Percentiles rank a stretch among this genome's conserved stretches.
Evolutionary conservation across 2,329 filamentous ascomycete genomes (phyloP).

Genomic region (Aspergillus sp.): DNA sequence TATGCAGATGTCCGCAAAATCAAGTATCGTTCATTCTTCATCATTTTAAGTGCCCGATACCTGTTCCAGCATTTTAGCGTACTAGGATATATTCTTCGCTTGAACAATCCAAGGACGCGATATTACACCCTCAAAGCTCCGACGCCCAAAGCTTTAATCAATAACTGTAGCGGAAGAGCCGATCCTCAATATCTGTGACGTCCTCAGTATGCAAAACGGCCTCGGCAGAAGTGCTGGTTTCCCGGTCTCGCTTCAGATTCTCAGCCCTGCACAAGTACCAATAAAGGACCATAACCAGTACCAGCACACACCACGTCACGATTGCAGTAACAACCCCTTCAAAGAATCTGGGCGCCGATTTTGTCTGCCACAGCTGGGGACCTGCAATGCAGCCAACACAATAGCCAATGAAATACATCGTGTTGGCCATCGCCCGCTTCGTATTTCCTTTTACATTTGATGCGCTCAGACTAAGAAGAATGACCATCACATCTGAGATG

Average conservation of each 20-base stretch:
- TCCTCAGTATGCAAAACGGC: background rate
- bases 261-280: slow-evolving; percentile 39
- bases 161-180: slow-evolving; percentile 1
- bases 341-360: slow-evolving; percentile 42
- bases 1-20: too few relatives aligned
- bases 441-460: slow-evolving; percentile 56
- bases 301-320: slow-evolving; percentile 47
- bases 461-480: slow-evolving; percentile 47
- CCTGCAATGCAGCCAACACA: slow-evolving; percentile 48
- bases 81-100: too few relatives aligned
- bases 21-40: too few relatives aligned
- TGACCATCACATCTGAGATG: slow-evolving; percentile 45
- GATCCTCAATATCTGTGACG: slow-evolving; percentile 4
- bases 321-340: slow-evolving; percentile 49
- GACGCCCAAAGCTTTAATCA: too few relatives aligned
- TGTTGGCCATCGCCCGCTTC: slow-evolving; percentile 50
- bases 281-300: slow-evolving; percentile 38
- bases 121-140: background rate
- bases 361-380: slow-evolving; percentile 51
- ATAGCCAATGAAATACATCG: slow-evolving; percentile 54
- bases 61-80: too few relatives aligned
- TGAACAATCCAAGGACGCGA: too few relatives aligned
- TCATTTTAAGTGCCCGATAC: too few relatives aligned
- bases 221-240: too few relatives aligned
- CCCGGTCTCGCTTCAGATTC: slow-evolving; percentile 28